Evolutionary conservation across 116 monocot species (phyloP).

Genomic region (Zostera marina): DNA sequence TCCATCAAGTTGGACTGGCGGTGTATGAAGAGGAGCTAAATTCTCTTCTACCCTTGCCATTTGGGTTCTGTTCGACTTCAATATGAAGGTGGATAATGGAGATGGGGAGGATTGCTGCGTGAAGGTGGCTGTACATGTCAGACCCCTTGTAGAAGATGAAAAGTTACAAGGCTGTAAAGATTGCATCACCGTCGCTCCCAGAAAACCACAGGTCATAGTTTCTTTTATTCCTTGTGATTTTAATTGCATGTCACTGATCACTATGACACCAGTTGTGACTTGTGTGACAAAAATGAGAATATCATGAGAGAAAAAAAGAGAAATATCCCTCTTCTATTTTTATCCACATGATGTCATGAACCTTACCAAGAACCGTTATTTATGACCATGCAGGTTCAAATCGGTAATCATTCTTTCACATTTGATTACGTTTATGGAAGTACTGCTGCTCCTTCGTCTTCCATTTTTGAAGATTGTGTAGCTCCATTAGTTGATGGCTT

Average conservation of each 20-base stretch:
- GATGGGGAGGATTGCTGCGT: conserved; percentile 78
- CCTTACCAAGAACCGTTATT: background rate
- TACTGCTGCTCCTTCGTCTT: conserved; percentile 54
- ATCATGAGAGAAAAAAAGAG: too few species aligned
- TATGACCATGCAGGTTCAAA: conserved; percentile 60
- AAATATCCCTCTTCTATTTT: too few species aligned
- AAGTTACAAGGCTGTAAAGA: conserved; percentile 85
- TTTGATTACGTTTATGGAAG: conserved; percentile 97
- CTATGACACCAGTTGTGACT: too few species aligned
- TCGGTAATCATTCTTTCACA: conserved; percentile 90
- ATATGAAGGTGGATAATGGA: conserved; percentile 61
- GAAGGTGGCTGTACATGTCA: conserved; percentile 90
- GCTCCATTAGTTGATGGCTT: conserved; percentile 87
- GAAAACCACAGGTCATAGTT: conserved; percentile 76
- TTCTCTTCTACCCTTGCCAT: conserved; percentile 1
- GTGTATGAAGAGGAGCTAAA: conserved; percentile 4
- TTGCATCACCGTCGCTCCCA: conserved; percentile 62
- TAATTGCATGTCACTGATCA: background rate
- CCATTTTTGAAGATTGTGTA: conserved; percentile 92
- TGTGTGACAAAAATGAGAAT: too few species aligned
- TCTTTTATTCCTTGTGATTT: background rate
- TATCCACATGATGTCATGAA: too few species aligned
- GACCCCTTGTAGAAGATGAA: conserved; percentile 88
- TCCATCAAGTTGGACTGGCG: too few species aligned
- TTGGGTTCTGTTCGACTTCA: background rate